Evolutionary conservation across 345 rosid species (phyloP), one percentile per base, ranked within the genome.

Genomic region (Eucalyptus rudis): DNA sequence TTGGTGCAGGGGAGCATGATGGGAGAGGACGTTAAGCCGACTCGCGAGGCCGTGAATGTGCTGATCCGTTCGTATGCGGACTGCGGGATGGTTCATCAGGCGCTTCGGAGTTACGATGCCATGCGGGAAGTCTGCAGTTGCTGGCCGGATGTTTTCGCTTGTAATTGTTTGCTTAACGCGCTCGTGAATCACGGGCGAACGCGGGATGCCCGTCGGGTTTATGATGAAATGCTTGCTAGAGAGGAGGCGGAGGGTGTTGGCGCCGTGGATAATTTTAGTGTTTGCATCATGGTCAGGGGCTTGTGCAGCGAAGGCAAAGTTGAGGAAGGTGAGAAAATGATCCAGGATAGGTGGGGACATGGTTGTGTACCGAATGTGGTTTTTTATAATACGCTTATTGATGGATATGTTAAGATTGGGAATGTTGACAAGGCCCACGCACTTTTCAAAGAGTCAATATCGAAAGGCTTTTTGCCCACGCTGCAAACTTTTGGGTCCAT

Each of bases 311-410:
- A 94, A 91, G 95, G 97, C 66, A 94, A 91, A 86, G 96, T 95
- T 31, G 95, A 94, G 90, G 97, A 93, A 86, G 96, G 97, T 88
- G 87, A 86, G 88, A 92, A 91, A 91, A 87, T 97, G 92, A 93
- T 96, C 87, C 96, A 95, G 93, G 92, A 93, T 59, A 89, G 92
- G 86, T 96, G 96, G 96, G 99, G 99, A 88, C 91, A 90, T 89
- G 96, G 95, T 20, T 97, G 99, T 89, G 84, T 96, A 68, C 98
- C 99, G 1, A 95, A 96, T 91, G 89, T 97, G 76, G 96, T 96
- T 86, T 96, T 96, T 86, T 97, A 96, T 87, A 97, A 97, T 56
- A 93, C 93, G 2, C 92, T 97, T 79, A 95, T 96, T 88, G 94
- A 94, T 92, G 99, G 98, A 5, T 95, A 94, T 89, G 94, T 95